Evolutionary conservation across 2,329 filamentous ascomycete species (phyloP).

Genomic region (Penicillium sp.): DNA sequence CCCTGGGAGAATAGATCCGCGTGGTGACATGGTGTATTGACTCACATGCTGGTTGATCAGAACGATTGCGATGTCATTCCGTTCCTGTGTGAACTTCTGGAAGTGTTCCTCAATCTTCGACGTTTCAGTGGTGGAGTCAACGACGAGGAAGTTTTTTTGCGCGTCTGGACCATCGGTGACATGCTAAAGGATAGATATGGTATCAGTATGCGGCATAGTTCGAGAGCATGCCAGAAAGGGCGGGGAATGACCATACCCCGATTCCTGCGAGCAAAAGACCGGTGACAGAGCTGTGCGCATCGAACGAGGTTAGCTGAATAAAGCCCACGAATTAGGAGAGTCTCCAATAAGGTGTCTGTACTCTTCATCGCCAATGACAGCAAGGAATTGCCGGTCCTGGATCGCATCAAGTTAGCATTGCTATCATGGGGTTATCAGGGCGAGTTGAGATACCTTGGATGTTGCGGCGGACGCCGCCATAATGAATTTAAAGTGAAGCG

Average conservation of each 20-base stretch:
- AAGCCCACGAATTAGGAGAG: neutral
- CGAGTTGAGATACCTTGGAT: conserved; percentile 52
- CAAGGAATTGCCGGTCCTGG: conserved; percentile 89
- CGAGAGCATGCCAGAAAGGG: neutral
- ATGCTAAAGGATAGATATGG: conserved; percentile 61
- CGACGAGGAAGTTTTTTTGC: conserved; percentile 97
- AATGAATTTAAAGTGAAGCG: conserved; percentile 13
- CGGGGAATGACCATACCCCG: conserved; percentile 64
- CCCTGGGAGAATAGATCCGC: neutral
- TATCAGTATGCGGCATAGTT: conserved; percentile 1
- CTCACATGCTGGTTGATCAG: conserved; percentile 96
- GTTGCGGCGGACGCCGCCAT: conserved; percentile 63
- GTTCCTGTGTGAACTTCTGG: conserved; percentile 79
- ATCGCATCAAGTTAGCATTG: conserved; percentile 16
- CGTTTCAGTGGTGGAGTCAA: conserved; percentile 90
- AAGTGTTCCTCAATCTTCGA: conserved; percentile 87
- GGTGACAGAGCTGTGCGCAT: conserved; percentile 77
- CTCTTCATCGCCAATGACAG: conserved; percentile 95
- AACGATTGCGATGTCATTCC: conserved; percentile 95
- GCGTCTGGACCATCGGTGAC: conserved; percentile 85
- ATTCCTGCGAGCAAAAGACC: conserved; percentile 93
- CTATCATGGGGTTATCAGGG: conserved; percentile 41
- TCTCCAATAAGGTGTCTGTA: conserved; percentile 17
- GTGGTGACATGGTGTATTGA: conserved; percentile 1
- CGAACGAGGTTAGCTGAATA: conserved; percentile 17